phyloP scores from a whole-genome alignment of 106 monocot genomes.

The Acorus gramineus region DNA sequence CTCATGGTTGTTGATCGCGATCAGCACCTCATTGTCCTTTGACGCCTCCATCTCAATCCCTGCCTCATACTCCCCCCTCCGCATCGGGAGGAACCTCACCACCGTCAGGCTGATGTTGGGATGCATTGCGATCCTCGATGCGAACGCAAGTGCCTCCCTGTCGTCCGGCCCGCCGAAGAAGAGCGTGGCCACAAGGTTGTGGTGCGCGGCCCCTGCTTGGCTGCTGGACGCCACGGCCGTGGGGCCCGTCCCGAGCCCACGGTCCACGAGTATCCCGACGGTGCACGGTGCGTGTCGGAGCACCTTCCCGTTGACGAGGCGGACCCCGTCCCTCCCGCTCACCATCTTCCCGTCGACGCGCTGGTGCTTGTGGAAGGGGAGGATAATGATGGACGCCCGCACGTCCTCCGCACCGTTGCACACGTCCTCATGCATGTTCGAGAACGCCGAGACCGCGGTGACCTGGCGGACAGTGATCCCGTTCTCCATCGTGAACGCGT shows the following conservation, averaged over 20 bases:
- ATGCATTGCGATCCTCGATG: conserved; percentile 18
- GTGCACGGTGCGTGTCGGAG: conserved; percentile 40
- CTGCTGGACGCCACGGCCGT: neutral
- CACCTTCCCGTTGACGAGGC: conserved; percentile 24
- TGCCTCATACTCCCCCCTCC: conserved; percentile 3
- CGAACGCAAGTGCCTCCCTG: conserved; percentile 34
- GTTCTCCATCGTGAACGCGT: conserved; percentile 23
- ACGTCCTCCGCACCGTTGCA: conserved; percentile 45
- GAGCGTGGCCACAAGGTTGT: conserved; percentile 11
- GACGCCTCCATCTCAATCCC: conserved; percentile 12
- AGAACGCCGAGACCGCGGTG: conserved; percentile 11
- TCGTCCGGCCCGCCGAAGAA: conserved; percentile 58
- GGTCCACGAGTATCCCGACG: conserved; percentile 45
- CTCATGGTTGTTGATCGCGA: conserved; percentile 9
- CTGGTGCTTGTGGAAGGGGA: conserved; percentile 57
- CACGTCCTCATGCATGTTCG: conserved; percentile 13
- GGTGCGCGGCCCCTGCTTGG: neutral
- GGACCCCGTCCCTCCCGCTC: conserved; percentile 16
- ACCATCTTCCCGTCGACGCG: conserved; percentile 38
- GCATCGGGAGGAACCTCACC: conserved; percentile 19
- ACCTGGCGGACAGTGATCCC: conserved; percentile 18
- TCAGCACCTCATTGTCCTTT: conserved; percentile 13
- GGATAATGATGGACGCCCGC: conserved; percentile 32
- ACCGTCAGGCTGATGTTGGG: conserved; percentile 20
- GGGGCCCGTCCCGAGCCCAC: conserved; percentile 3